Base-by-base conservation (phyloP, 371 early-diverging fungal species). In the Mucor sp. region DNA sequence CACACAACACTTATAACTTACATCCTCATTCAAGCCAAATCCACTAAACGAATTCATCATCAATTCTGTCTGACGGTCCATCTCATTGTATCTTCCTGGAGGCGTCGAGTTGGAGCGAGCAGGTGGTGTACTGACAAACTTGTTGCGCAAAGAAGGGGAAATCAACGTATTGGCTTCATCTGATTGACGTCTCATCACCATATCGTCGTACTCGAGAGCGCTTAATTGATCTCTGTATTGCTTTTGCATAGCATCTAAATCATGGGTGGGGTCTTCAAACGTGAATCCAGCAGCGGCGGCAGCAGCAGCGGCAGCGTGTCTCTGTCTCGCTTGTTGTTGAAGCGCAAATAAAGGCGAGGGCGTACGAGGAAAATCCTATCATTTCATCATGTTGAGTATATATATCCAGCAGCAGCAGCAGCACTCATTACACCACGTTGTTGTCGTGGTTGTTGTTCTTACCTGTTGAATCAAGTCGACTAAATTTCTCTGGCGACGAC, bases 311-410 rank as follows among this genome's bases (percentile, higher is more conserved):
- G 85, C 69, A 72, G 83, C 63, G 72, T 85, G 75, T 12, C 84
- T 76, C 56, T 80, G 80, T 23, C 83, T 82, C 21, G 77, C 76
- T 60, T 76, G 77, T 39, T 88, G 87, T 25, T 85, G 90, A 63
- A 86, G 77, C 30, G 89, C 89, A 69, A 88, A 88, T 6, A 90
- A 83, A 6, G 95, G 94, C 14, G 95, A 95, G n/a, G 93, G 91
- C 11, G 96, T 92, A 53, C 93, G 83, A 15, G 94, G 94, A 65
- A 92, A 94, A 69, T 94, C 94, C 74, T 85, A 65, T n/a, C n/a
- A 7, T 33, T 53, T 55, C 43, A 21, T 27, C 11, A 21, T 48
- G 48, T 48, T 48, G 32, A 58, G 37, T 14, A 37, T 25, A 37
- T 25, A 30, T 30, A 30, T 30, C 6, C 6, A 30, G n/a, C n/a